Percentiles rank a stretch among this genome's conserved stretches.
These are phyloP conservation scores for Clonostachys sp. DNA, from an alignment of 2,329 filamentous ascomycete genomes.

Conservation along the genomic window DNA sequence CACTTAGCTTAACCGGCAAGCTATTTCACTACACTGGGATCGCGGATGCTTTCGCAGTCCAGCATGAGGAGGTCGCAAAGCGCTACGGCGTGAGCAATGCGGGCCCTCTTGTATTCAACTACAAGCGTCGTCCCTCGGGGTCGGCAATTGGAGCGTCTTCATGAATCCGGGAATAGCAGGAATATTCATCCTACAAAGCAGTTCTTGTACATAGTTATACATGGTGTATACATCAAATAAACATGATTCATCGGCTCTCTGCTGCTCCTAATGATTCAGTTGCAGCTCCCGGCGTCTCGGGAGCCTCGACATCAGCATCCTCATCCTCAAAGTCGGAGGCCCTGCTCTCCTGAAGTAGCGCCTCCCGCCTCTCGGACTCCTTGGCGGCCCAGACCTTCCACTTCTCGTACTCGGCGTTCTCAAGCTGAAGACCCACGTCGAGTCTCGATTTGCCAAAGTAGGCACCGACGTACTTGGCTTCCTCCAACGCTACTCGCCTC, in stretches of 20 bases:
- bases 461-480: slow-evolving; percentile 79
- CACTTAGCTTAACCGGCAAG: slow-evolving; percentile 79
- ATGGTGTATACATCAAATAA: slow-evolving; percentile 8
- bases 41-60: slow-evolving; percentile 76
- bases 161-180: no score
- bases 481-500: slow-evolving; percentile 77
- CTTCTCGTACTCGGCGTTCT: slow-evolving; percentile 72
- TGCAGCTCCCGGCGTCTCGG: slow-evolving; percentile 1
- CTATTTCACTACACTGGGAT: slow-evolving; percentile 60
- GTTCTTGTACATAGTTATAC: slow-evolving; percentile 3
- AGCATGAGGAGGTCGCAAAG: slow-evolving; percentile 64
- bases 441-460: slow-evolving; percentile 78
- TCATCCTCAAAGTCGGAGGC: slow-evolving; percentile 4
- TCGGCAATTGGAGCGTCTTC: no score
- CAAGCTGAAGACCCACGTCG: slow-evolving; percentile 76
- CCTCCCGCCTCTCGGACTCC: slow-evolving; percentile 39
- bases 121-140: slow-evolving; percentile 10
- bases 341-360: slow-evolving; percentile 5
- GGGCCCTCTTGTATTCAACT: slow-evolving; percentile 33
- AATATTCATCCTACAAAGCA: neutral
- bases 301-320: slow-evolving; percentile 12
- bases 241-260: slow-evolving; percentile 6
- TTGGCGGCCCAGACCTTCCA: slow-evolving; percentile 78
- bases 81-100: slow-evolving; percentile 31
- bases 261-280: neutral